A percentile compares a stretch with the other conserved stretches of the same genome.
These are phyloP conservation scores for Amesomyces nigricolor DNA, from an alignment of 2,329 filamentous ascomycete genomes.

Conservation along the genomic window DNA sequence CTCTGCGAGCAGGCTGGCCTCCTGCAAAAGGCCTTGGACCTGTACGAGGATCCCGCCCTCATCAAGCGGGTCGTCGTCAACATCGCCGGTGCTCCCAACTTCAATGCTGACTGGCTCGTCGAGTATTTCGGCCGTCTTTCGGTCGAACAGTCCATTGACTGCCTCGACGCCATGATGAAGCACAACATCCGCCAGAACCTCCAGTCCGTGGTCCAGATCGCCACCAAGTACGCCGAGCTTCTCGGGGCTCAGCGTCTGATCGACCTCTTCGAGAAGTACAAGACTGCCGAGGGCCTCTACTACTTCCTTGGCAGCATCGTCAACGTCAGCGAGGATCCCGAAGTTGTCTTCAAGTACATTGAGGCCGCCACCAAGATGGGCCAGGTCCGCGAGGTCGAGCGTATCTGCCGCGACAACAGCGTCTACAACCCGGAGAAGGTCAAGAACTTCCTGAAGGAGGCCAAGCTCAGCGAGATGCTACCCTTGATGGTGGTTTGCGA, in stretches of 20 bases:
- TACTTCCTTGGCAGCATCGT: constrained; percentile 98
- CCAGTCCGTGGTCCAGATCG: constrained; percentile 88
- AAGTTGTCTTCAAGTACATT: constrained; percentile 99
- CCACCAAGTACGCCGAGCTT: constrained; percentile 96
- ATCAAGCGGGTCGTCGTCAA: constrained; percentile 89
- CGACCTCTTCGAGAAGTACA: constrained; percentile 94
- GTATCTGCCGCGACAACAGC: constrained; percentile 91
- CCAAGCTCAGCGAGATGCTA: constrained; percentile 82
- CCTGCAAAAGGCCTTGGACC: constrained; percentile 80
- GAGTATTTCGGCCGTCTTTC: constrained; percentile 92
- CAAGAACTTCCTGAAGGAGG: constrained; percentile 99
- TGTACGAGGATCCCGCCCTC: constrained; percentile 82
- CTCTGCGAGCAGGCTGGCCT: constrained; percentile 92
- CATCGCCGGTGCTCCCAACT: constrained; percentile 73
- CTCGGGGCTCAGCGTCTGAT: constrained; percentile 83
- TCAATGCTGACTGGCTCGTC: constrained; percentile 86
- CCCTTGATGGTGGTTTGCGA: constrained; percentile 98
- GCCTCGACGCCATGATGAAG: constrained; percentile 93
- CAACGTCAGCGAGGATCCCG: constrained; percentile 89
- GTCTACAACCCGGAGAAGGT: constrained; percentile 90
- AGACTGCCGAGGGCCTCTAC: constrained; percentile 93
- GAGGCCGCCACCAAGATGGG: constrained; percentile 92
- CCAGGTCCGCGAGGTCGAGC: constrained; percentile 92
- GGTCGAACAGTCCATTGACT: constrained; percentile 90
- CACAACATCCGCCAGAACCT: constrained; percentile 95